A percentile compares a stretch with the other conserved stretches of the same genome.
These are phyloP conservation scores for Pulveroboletus sp. DNA, from an alignment of 768 basidiomycete genomes.

Conservation along the genomic window DNA sequence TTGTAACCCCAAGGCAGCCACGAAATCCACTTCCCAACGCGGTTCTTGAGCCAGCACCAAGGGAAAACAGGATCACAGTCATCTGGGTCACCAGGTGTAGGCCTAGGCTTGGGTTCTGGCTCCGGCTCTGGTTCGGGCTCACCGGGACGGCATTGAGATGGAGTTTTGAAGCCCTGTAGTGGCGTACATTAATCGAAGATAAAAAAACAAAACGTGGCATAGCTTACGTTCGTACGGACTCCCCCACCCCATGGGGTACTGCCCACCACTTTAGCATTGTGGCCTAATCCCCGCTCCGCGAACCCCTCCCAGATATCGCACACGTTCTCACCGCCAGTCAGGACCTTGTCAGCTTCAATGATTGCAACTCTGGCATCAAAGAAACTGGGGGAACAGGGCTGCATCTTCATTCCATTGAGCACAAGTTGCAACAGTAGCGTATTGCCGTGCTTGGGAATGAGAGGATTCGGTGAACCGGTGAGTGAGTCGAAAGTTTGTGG, in stretches of 20 bases:
- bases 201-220: neutral
- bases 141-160: conserved; percentile 35
- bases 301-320: conserved; percentile 88
- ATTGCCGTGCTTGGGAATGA: conserved; percentile 90
- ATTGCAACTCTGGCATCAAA: conserved; percentile 88
- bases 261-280: conserved; percentile 67
- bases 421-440: conserved; percentile 81
- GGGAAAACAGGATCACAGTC: conserved; percentile 13
- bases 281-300: conserved; percentile 73
- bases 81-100: conserved; percentile 32
- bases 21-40: conserved; percentile 16
- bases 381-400: conserved; percentile 87
- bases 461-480: conserved; percentile 35
- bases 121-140: conserved; percentile 4
- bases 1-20: conserved; percentile 11
- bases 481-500: conserved; percentile 29
- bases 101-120: conserved; percentile 27
- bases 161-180: conserved; percentile 39
- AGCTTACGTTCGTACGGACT: conserved; percentile 58
- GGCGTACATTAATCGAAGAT: neutral
- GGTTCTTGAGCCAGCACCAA: conserved; percentile 15
- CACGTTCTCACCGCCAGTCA: conserved; percentile 91
- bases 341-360: conserved; percentile 81
- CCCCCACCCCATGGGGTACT: conserved; percentile 94
- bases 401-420: conserved; percentile 90